Evolutionary conservation across 441 rosid species (phyloP).

Genomic region (Arabidopsis hybrid): DNA sequence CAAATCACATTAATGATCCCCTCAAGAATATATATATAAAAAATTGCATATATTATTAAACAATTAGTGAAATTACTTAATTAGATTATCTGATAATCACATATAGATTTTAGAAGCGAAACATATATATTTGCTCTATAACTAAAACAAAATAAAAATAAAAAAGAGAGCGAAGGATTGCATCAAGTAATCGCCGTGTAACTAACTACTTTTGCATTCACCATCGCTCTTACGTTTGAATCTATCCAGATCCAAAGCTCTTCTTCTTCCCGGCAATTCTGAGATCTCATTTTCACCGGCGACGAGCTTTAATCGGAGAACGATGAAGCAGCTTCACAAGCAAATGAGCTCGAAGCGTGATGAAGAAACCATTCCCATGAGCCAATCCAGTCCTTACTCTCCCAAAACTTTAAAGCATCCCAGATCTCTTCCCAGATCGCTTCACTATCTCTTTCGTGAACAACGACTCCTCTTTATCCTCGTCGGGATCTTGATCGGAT

Average conservation of each 20-base stretch:
- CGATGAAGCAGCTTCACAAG: slow-evolving; percentile 88
- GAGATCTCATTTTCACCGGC: slow-evolving; percentile 34
- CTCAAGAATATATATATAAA: too few species aligned
- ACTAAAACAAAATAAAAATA: not conserved
- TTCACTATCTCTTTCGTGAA: slow-evolving; percentile 78
- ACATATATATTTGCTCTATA: not conserved
- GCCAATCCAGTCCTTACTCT: slow-evolving; percentile 59
- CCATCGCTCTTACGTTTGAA: slow-evolving; percentile 35
- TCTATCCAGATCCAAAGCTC: slow-evolving; percentile 37
- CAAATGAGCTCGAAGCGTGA: slow-evolving; percentile 73
- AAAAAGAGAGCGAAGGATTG: slow-evolving; percentile 24
- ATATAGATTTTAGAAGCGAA: not conserved
- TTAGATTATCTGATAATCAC: slow-evolving; percentile 11
- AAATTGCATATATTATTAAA: too few species aligned
- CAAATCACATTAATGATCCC: not conserved
- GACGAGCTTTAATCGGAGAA: slow-evolving; percentile 23
- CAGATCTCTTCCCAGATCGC: slow-evolving; percentile 82
- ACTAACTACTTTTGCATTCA: slow-evolving; percentile 17
- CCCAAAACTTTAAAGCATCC: slow-evolving; percentile 71
- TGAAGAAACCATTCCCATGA: slow-evolving; percentile 64
- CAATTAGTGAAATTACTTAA: not conserved
- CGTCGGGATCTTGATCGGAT: slow-evolving; percentile 88
- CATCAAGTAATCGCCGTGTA: slow-evolving; percentile 26
- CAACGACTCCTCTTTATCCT: slow-evolving; percentile 88
- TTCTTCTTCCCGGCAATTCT: slow-evolving; percentile 9